Conservation (phyloP, 1,139 yeast genomes). For the Candida tunisiensis region DNA sequence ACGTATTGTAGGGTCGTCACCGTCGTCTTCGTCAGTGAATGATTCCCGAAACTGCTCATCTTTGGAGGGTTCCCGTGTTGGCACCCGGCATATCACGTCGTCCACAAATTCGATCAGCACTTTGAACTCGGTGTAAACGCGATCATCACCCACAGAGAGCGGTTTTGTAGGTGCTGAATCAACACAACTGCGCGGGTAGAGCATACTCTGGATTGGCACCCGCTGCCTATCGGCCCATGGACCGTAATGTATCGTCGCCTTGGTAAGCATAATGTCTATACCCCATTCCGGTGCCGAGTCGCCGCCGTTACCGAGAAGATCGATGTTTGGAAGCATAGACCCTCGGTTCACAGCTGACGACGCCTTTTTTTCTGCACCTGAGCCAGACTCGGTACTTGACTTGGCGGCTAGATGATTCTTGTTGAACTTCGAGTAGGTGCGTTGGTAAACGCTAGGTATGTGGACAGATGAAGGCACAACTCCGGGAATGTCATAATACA, state of each 20-base stretch:
- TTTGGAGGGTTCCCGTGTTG: conserved; percentile 73
- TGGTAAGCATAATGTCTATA: conserved; percentile 37
- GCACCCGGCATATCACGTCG: conserved; percentile 58
- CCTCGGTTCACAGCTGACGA: no score
- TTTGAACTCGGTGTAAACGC: conserved; percentile 42
- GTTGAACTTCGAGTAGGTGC: no score
- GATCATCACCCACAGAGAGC: conserved; percentile 29
- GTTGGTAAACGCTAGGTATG: conserved; percentile 12
- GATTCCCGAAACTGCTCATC: conserved; percentile 35
- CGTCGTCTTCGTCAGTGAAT: conserved; percentile 13
- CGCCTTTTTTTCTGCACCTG: no score
- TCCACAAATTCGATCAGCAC: conserved; percentile 35
- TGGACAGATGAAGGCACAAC: conserved; percentile 24
- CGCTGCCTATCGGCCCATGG: conserved; percentile 94
- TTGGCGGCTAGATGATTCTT: no score
- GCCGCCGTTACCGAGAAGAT: conserved; percentile 36
- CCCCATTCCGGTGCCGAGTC: conserved; percentile 49
- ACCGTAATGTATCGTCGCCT: conserved; percentile 68
- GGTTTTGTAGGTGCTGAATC: conserved; percentile 33
- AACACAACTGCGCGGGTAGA: conserved; percentile 52
- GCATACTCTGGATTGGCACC: conserved; percentile 40
- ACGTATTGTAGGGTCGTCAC: conserved; percentile 23
- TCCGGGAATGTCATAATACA: conserved; percentile 63
- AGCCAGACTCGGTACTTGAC: no score
- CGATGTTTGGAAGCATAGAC: no score